phyloP scores from a whole-genome alignment of 2,329 filamentous ascomycete genomes.

The Microascus cirrosus region DNA sequence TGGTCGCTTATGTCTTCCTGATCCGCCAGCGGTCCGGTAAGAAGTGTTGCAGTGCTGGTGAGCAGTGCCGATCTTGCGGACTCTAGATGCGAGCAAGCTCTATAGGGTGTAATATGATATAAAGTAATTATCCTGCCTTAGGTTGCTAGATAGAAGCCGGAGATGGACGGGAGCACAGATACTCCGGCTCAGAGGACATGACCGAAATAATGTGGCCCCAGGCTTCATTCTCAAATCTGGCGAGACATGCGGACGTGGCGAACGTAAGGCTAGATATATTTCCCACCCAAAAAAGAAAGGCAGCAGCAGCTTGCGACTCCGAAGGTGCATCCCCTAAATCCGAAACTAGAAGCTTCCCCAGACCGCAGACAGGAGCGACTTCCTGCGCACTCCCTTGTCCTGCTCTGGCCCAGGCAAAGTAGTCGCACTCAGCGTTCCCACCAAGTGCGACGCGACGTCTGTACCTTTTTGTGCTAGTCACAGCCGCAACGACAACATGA shows the following conservation, averaged over 20 bases:
- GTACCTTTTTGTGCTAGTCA: background rate
- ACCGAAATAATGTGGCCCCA: background rate
- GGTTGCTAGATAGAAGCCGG: background rate
- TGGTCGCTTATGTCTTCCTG: conserved; percentile 17
- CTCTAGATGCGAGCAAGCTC: background rate
- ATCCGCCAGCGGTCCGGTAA: background rate
- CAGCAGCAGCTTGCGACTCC: conserved; percentile 1
- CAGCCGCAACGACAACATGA: background rate
- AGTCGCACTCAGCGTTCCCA: background rate
- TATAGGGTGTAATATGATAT: background rate
- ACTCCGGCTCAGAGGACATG: background rate
- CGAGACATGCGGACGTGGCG: background rate
- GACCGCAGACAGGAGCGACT: background rate
- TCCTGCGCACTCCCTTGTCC: background rate
- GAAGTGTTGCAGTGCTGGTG: background rate
- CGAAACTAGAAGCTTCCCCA: background rate
- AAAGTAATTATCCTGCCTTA: background rate
- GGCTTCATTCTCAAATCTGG: background rate
- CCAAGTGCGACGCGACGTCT: background rate
- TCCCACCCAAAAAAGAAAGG: background rate
- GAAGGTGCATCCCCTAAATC: too few relatives aligned
- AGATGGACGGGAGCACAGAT: background rate
- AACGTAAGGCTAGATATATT: background rate
- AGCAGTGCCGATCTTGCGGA: background rate
- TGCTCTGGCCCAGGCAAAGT: background rate